Evolutionary conservation across 495 filamentous ascomycete genomes (phyloP).

Genomic region (Aspergillus asperescens): DNA sequence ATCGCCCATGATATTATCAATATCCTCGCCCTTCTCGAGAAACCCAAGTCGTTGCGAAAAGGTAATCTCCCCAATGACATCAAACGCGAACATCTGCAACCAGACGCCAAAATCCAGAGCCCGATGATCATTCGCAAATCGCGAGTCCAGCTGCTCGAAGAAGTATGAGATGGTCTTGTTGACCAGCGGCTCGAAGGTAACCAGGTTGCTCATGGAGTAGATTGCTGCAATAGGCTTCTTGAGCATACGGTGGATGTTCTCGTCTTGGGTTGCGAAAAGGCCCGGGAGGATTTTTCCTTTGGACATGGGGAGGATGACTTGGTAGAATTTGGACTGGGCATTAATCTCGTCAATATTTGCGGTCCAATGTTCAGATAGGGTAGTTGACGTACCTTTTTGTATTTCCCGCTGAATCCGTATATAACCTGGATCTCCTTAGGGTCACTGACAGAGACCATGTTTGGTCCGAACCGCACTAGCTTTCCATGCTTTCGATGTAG

Average conservation of each 20-base stretch:
- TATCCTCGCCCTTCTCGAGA: slow-evolving; percentile 29
- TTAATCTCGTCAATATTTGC: too few relatives aligned
- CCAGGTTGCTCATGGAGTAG: neutral
- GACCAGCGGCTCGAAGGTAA: neutral
- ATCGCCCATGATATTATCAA: slow-evolving; percentile 22
- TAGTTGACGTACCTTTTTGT: too few relatives aligned
- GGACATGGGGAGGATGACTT: neutral
- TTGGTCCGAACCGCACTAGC: too few relatives aligned
- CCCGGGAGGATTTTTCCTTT: neutral
- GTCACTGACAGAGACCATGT: too few relatives aligned
- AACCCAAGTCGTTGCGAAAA: slow-evolving; percentile 33
- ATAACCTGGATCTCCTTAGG: too few relatives aligned
- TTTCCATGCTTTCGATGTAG: too few relatives aligned
- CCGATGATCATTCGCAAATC: neutral
- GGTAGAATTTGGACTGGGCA: slow-evolving; percentile 11
- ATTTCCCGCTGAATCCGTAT: too few relatives aligned
- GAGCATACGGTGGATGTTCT: neutral
- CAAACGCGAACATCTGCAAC: slow-evolving; percentile 41
- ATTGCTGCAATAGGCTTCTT: neutral
- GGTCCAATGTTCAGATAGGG: too few relatives aligned
- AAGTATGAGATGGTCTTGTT: neutral
- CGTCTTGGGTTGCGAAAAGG: slow-evolving; percentile 1
- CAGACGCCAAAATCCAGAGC: slow-evolving; percentile 26
- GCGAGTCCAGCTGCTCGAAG: neutral
- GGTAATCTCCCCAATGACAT: slow-evolving; percentile 36